Conservation (phyloP, 306 rosid genomes). For the Malus asiatica region DNA sequence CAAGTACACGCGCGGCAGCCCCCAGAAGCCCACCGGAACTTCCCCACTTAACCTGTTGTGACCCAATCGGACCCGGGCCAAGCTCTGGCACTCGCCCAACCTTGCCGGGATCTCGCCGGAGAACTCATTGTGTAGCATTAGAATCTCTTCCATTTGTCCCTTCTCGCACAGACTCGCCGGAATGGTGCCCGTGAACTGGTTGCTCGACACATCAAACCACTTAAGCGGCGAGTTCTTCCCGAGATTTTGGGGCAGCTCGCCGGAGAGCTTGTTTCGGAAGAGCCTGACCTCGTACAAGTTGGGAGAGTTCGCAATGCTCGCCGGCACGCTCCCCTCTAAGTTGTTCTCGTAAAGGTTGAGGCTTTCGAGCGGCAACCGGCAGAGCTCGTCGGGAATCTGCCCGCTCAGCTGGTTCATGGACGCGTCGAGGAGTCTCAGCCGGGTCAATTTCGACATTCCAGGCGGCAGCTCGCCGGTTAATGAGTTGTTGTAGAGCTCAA, state of each 20-base stretch:
- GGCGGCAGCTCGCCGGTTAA: constrained; percentile 58
- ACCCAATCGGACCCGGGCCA: constrained; percentile 57
- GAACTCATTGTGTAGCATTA: constrained; percentile 48
- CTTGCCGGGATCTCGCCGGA: constrained; percentile 58
- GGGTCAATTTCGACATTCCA: constrained; percentile 58
- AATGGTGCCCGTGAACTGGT: constrained; percentile 49
- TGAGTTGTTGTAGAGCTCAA: constrained; percentile 77
- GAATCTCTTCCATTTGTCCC: constrained; percentile 53
- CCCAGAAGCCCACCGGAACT: constrained; percentile 75
- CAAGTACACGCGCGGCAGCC: constrained; percentile 53
- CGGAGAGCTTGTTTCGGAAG: constrained; percentile 50
- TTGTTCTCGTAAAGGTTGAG: constrained; percentile 69
- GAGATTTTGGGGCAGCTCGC: constrained; percentile 52
- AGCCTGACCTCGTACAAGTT: constrained; percentile 52
- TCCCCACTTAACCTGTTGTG: constrained; percentile 52
- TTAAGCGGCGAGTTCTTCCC: constrained; percentile 54
- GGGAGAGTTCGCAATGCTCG: constrained; percentile 51
- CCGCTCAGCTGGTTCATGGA: constrained; percentile 69
- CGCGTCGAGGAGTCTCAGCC: constrained; percentile 54
- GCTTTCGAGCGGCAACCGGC: constrained; percentile 54
- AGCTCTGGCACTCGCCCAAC: constrained; percentile 48
- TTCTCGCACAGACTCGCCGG: constrained; percentile 52
- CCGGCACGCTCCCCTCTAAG: constrained; percentile 59
- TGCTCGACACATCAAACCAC: constrained; percentile 63
- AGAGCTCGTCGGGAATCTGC: constrained; percentile 56